Percentiles rank a stretch among this genome's conserved stretches.
phyloP scores from a whole-genome alignment of 2,329 filamentous ascomycete species.

The Penicillium rolfsii region DNA sequence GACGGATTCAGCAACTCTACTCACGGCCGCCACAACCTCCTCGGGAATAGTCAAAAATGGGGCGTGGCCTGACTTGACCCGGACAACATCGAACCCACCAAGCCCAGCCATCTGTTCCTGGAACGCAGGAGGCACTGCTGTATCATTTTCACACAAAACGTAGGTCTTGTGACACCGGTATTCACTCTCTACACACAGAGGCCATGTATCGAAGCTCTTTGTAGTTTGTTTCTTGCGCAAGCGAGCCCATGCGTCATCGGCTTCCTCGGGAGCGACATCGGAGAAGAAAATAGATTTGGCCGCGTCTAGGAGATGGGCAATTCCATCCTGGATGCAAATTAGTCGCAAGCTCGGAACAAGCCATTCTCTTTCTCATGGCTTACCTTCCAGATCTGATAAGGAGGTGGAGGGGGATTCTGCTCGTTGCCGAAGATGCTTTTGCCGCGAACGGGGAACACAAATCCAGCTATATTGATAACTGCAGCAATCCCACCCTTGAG shows the following conservation, averaged over 20 bases:
- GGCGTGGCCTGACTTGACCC: constrained; percentile 4
- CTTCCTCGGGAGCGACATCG: constrained; percentile 6
- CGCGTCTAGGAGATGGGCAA: constrained; percentile 4
- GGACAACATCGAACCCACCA: constrained; percentile 3
- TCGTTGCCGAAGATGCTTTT: constrained; percentile 15
- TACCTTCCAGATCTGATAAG: constrained; percentile 16
- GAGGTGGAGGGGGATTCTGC: constrained; percentile 5
- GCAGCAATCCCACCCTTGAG: constrained; percentile 13
- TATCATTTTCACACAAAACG: constrained; percentile 24
- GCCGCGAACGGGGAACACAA: constrained; percentile 12
- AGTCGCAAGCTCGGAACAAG: not conserved
- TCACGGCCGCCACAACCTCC: not conserved
- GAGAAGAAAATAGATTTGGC: constrained; percentile 6
- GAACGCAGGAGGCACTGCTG: constrained; percentile 27
- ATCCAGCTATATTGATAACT: constrained; percentile 16
- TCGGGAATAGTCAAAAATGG: not conserved
- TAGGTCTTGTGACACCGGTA: constrained; percentile 14
- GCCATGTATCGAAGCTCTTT: constrained; percentile 9
- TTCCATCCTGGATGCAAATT: constrained; percentile 1
- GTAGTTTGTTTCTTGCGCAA: constrained; percentile 9
- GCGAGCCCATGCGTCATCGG: constrained; percentile 12
- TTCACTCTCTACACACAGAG: constrained; percentile 13
- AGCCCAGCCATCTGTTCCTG: constrained; percentile 21
- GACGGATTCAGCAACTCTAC: not conserved
- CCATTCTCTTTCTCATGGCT: not conserved